Conservation (phyloP, 106 monocot species). For the Agapanthus africanus region DNA sequence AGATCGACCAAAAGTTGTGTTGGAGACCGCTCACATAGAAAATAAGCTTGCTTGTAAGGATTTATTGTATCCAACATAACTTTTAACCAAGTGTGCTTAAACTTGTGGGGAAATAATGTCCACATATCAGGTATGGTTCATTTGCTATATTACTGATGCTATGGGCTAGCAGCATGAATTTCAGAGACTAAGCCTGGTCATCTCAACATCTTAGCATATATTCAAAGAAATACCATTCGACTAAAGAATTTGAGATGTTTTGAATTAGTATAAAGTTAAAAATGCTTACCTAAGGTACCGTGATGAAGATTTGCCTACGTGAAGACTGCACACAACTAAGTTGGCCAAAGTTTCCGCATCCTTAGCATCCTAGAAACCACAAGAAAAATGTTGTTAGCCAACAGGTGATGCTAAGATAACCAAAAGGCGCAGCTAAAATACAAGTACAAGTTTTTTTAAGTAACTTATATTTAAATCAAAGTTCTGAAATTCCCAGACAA, state of each 20-base stretch:
- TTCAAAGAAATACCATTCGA: not conserved
- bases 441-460: not conserved
- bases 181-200: not conserved
- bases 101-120: not conserved
- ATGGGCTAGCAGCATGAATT: no score
- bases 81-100: not conserved
- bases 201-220: not conserved
- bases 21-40: not conserved
- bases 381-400: not conserved
- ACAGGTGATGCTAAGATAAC: not conserved
- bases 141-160: not conserved
- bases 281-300: constrained; percentile 72
- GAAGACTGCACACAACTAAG: constrained; percentile 90
- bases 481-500: not conserved
- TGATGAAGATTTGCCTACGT: constrained; percentile 76
- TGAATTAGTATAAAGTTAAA: no score
- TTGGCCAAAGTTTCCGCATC: constrained; percentile 94
- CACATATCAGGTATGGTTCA: not conserved
- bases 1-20: not conserved
- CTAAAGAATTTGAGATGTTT: not conserved
- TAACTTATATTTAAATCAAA: no score
- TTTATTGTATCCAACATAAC: not conserved
- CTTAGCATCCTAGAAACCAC: constrained; percentile 65
- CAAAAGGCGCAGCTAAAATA: not conserved
- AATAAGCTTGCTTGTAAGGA: not conserved